Base-by-base conservation (phyloP, 495 filamentous ascomycete genomes). In the Penicillium crystallinum region DNA sequence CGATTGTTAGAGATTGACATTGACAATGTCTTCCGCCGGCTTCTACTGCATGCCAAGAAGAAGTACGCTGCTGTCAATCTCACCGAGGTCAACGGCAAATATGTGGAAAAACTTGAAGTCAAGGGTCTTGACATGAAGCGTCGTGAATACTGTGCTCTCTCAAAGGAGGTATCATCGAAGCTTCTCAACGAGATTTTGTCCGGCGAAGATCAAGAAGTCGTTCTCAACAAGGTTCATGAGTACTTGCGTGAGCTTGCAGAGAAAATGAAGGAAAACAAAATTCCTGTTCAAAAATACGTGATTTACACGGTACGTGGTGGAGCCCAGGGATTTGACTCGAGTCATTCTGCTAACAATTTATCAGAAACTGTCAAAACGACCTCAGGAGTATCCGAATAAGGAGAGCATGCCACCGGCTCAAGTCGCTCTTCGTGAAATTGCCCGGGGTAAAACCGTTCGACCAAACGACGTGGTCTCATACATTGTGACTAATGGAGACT, bases 1-100 rank as follows among this genome's bases (percentile, higher is more conserved):
- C 86, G 77, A 58, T 79, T 93, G 11, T 74, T 98, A 14, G 93
- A 98, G 62, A 98, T 98, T 57, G 93, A 98, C 61, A 96, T 98
- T 47, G 93, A 98, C 67, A 97, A 97, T 56, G 81, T 97, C 54
- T 98, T 98, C 80, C 84, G 92, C 52, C 83, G 93, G 41, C 83
- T 98, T 40, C 74, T 98, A 27, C 76, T 98, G 31, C 93, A 97
- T 67, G 92, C 95, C 34, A 98, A 98, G 78, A 98, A 98, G 79
- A 98, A 98, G 77, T 98, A 98, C 66, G 93, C 93, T 12, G 93
- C 93, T 35, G 88, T 97, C 70, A 97, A 96, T 66, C 82, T 96
- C 66, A 81, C 91, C 15, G 88, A 96, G 62, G 72, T 87, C 17
- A 86, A 92, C 59, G 93, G 92, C 58, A 95, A 95, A 65, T 92